A percentile compares a stretch with the other conserved stretches of the same genome.
These are phyloP conservation scores for Cyclospora cayetanensis DNA, from an alignment of 169 alveolate species.

Conservation along the genomic window DNA sequence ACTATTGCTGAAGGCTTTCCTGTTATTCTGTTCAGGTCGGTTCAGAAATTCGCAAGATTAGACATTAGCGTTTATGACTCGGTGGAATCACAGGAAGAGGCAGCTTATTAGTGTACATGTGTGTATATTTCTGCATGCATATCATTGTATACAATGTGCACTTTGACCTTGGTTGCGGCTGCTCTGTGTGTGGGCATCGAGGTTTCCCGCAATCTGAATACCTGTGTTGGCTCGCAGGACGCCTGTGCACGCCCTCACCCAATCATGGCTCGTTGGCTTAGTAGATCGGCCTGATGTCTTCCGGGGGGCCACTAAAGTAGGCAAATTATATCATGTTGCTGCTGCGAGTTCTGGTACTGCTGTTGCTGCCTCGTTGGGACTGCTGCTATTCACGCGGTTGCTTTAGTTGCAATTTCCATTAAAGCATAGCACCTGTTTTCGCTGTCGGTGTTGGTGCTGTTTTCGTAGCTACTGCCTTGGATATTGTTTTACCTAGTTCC, in stretches of 20 bases:
- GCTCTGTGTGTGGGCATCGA: too few species aligned
- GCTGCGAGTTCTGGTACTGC: neutral
- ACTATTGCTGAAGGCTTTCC: neutral
- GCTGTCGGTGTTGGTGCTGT: neutral
- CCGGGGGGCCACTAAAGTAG: neutral
- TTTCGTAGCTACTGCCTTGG: neutral
- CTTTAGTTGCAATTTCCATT: neutral
- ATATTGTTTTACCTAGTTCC: neutral
- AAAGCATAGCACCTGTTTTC: neutral
- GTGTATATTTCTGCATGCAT: too few species aligned
- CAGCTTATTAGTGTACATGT: too few species aligned
- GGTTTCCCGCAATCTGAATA: too few species aligned
- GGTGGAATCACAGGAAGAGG: too few species aligned
- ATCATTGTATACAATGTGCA: too few species aligned
- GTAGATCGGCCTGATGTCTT: neutral
- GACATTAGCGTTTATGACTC: too few species aligned
- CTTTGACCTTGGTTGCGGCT: too few species aligned
- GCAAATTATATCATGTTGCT: neutral
- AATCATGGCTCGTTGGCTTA: neutral
- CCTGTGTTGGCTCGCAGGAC: too few species aligned
- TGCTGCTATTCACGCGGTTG: neutral
- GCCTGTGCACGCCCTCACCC: neutral
- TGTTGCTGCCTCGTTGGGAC: neutral
- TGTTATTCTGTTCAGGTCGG: constrained; percentile 3
- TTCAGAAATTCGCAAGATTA: too few species aligned